Base-by-base conservation (phyloP, 495 filamentous ascomycete genomes). In the Geoglossum glabrum region DNA sequence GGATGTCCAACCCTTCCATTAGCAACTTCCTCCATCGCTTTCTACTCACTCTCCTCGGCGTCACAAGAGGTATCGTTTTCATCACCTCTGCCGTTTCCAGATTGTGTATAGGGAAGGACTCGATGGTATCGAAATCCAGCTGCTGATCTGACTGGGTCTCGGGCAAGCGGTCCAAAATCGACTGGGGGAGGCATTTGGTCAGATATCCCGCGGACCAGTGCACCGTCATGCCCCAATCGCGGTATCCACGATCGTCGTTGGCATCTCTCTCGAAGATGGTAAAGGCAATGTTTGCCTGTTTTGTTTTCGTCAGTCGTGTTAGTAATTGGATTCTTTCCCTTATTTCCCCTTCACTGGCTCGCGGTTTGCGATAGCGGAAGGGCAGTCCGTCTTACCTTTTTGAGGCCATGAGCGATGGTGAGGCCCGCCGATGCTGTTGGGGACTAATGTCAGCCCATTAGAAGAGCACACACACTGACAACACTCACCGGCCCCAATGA, bases 201-300 rank as follows among this genome's bases (percentile, higher is more conserved):
- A 81, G 66, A 3, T 72, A 72, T 11, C 74, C 68, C 11, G 80
- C 67, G 30, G 73, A 72, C 76, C 75, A 80, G 64, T 81, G 76
- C 56, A 82, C 70, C 0, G 80, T 80, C 11, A 82, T 66, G 4
- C 75, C 78, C 78, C 78, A 82, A 40, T 80, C 79, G 31, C 71
- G 70, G 7, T 62, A 67, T 3, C 79, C 72, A 21, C 17, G 7
- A 30, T 70, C 70, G 6, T 63, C 68, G 4, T 79, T 71, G 13
- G 71, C 64, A 61, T 82, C 79, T 3, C 76, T 72, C 55, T 83
- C 80, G 63, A 74, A 82, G 23, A 82, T 70, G 23, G 67, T 60
- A 61, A 74, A 78, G 0, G 70, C 63, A n/a, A 76, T 64, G 34
- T 36, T 40, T 13, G 58, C 55, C 46, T 50, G 21, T 25, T 25